Evolutionary conservation across 2,329 filamentous ascomycete genomes (phyloP).

Genomic region (Colletotrichum lindemuthianum): DNA sequence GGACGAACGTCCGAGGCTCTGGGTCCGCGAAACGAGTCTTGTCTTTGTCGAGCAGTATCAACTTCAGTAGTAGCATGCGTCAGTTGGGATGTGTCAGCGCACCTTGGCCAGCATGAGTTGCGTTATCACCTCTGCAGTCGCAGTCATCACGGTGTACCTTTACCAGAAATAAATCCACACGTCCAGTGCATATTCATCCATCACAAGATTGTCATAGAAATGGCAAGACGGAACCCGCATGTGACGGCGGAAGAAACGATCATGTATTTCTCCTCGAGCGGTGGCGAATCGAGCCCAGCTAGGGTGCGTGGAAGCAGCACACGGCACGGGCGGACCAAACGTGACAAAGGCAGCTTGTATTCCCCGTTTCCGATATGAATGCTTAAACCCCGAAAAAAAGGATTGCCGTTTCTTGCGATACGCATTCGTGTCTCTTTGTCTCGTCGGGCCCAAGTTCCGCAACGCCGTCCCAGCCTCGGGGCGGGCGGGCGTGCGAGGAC

Average conservation of each 20-base stretch:
- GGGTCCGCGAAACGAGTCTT: too few species aligned
- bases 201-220: background rate
- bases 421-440: slow-evolving; percentile 33
- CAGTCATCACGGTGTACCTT: too few species aligned
- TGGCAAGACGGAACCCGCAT: background rate
- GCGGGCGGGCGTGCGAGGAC: background rate
- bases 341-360: slow-evolving; percentile 6
- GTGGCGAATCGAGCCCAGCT: background rate
- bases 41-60: too few species aligned
- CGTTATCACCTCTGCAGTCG: too few species aligned
- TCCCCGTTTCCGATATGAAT: slow-evolving; percentile 34
- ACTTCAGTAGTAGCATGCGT: too few species aligned
- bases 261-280: slow-evolving; percentile 16
- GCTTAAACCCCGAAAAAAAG: slow-evolving; percentile 29
- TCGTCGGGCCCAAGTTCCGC: slow-evolving; percentile 6
- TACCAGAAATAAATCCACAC: too few species aligned
- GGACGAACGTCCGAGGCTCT: too few species aligned
- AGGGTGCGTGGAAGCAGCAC: background rate
- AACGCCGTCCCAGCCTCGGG: background rate
- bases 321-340: background rate
- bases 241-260: slow-evolving; percentile 5
- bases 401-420: slow-evolving; percentile 33
- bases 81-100: too few species aligned
- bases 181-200: background rate
- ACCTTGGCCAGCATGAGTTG: too few species aligned